A percentile compares a stretch with the other conserved stretches of the same genome.
Evolutionary conservation across 1,284 basidiomycete species (phyloP).

Genomic region (Ceratobasidium theobromae): DNA sequence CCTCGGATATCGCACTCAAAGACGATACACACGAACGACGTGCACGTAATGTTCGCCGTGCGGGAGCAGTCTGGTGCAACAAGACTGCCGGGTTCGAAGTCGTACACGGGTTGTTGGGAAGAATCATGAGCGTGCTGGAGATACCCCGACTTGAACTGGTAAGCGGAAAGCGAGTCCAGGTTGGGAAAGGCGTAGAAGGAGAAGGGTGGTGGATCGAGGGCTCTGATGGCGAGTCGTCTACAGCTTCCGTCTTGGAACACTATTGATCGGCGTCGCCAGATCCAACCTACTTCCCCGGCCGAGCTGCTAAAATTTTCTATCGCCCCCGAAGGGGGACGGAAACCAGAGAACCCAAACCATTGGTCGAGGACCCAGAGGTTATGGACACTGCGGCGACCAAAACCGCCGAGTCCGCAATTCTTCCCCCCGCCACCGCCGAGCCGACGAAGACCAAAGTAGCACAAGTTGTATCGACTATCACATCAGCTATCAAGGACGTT

Average conservation of each 20-base stretch:
- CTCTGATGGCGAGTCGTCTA: slow-evolving; percentile 61
- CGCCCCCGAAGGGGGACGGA: slow-evolving; percentile 50
- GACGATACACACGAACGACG: slow-evolving; percentile 78
- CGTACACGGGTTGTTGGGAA: slow-evolving; percentile 91
- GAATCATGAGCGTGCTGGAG: slow-evolving; percentile 93
- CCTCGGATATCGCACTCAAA: slow-evolving; percentile 91
- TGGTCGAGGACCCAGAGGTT: slow-evolving; percentile 14
- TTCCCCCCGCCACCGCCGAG: slow-evolving; percentile 37
- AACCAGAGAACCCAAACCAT: slow-evolving; percentile 4
- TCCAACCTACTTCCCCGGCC: slow-evolving; percentile 90
- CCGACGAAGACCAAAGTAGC: slow-evolving; percentile 38
- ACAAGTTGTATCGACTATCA: slow-evolving; percentile 42
- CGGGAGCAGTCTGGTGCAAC: slow-evolving; percentile 93
- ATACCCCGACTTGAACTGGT: slow-evolving; percentile 72
- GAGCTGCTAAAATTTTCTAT: slow-evolving; percentile 89
- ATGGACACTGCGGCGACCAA: slow-evolving; percentile 28
- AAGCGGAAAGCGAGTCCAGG: slow-evolving; percentile 47
- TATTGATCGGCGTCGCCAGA: too few species aligned
- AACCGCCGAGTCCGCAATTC: slow-evolving; percentile 38
- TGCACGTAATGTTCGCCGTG: slow-evolving; percentile 82
- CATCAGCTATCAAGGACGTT: slow-evolving; percentile 44
- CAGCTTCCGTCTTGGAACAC: too few species aligned
- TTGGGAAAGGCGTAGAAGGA: not conserved
- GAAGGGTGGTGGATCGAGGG: slow-evolving; percentile 91
- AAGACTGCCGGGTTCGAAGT: slow-evolving; percentile 97